These are phyloP conservation scores for Penicillium subrubescens DNA, from an alignment of 495 filamentous ascomycete genomes.

Conservation along the genomic window DNA sequence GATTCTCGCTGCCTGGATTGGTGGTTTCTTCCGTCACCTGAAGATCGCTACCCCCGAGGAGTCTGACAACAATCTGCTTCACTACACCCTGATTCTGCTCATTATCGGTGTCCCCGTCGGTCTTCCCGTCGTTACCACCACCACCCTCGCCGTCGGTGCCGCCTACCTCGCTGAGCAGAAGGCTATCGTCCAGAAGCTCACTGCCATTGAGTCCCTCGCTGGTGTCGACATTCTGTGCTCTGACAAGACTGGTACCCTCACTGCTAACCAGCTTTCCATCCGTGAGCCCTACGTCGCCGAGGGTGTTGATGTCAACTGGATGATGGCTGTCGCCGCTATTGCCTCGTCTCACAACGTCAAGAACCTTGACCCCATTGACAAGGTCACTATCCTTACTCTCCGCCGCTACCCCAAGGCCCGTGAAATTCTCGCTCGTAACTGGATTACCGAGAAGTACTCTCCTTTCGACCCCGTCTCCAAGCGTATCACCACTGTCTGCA, in stretches of 20 bases:
- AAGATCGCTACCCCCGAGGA: conserved; percentile 64
- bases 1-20: conserved; percentile 73
- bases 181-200: conserved; percentile 76
- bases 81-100: conserved; percentile 67
- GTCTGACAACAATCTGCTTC: conserved; percentile 57
- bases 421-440: conserved; percentile 69
- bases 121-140: conserved; percentile 75
- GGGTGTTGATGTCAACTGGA: conserved; percentile 77
- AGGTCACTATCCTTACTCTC: conserved; percentile 73
- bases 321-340: conserved; percentile 75
- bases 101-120: conserved; percentile 77
- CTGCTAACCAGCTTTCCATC: conserved; percentile 74
- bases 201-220: conserved; percentile 74
- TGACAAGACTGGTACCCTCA: conserved; percentile 79
- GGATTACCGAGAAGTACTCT: conserved; percentile 74
- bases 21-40: conserved; percentile 74
- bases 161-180: conserved; percentile 74
- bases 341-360: conserved; percentile 78
- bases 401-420: conserved; percentile 73
- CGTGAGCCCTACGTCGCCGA: conserved; percentile 75
- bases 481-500: conserved; percentile 70
- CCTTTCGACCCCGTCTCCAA: conserved; percentile 80
- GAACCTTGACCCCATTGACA: conserved; percentile 76
- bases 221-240: conserved; percentile 78
- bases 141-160: conserved; percentile 73